These are phyloP conservation scores for Zygoascus biomembranicola DNA, from an alignment of 805 yeast genomes.

Conservation along the genomic window DNA sequence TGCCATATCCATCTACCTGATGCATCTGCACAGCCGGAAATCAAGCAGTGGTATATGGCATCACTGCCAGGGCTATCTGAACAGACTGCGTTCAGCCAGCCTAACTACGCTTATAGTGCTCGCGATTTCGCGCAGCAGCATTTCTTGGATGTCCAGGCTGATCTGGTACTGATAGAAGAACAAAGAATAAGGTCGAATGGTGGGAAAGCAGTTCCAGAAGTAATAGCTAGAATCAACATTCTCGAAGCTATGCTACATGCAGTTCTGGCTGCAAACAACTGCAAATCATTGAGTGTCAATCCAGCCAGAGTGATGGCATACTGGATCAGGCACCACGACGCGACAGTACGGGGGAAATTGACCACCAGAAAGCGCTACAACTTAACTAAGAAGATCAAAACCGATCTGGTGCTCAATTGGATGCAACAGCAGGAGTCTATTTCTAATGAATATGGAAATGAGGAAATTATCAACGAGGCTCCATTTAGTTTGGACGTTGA, in stretches of 20 bases:
- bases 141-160: slow-evolving; percentile 23
- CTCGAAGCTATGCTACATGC: slow-evolving; percentile 44
- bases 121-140: slow-evolving; percentile 11
- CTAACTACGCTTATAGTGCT: slow-evolving; percentile 22
- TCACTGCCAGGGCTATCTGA: slow-evolving; percentile 5
- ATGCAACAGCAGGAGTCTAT: background rate
- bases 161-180: slow-evolving; percentile 43
- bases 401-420: background rate
- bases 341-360: background rate
- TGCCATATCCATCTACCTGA: slow-evolving; percentile 12
- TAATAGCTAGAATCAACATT: slow-evolving; percentile 44
- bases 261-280: slow-evolving; percentile 11
- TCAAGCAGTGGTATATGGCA: slow-evolving; percentile 14
- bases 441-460: background rate
- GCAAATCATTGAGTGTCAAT: background rate
- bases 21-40: background rate
- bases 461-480: background rate
- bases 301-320: slow-evolving; percentile 5
- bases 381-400: slow-evolving; percentile 3
- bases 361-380: background rate
- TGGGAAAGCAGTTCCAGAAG: slow-evolving; percentile 39
- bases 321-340: slow-evolving; percentile 5
- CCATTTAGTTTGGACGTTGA: background rate
- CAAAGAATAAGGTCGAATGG: slow-evolving; percentile 49
- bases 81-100: slow-evolving; percentile 18